Evolutionary conservation across 1,284 basidiomycete genomes (phyloP).

Genomic region (Ganoderma meredithae): DNA sequence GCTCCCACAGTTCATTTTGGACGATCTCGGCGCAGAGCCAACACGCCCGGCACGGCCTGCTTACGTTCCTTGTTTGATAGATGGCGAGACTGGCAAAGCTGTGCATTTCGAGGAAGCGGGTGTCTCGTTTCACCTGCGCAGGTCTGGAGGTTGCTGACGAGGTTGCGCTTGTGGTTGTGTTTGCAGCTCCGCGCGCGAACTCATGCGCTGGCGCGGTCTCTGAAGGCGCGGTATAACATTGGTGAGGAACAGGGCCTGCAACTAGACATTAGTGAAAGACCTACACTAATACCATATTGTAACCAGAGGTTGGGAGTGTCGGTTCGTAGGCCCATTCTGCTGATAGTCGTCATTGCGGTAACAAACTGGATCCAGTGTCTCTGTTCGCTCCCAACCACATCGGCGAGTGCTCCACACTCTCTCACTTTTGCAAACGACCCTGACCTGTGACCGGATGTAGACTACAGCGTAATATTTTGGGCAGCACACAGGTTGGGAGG

Average conservation of each 20-base stretch:
- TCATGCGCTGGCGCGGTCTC: neutral
- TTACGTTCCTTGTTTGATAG: constrained; percentile 7
- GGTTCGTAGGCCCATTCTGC: neutral
- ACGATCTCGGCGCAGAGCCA: neutral
- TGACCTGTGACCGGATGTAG: too few relatives aligned
- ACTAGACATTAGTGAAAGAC: too few relatives aligned
- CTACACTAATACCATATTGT: too few relatives aligned
- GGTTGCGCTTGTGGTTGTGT: too few relatives aligned
- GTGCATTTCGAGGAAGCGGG: neutral
- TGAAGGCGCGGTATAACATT: neutral
- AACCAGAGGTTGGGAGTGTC: neutral
- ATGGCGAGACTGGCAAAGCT: neutral
- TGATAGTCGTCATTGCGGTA: neutral
- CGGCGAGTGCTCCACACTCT: neutral
- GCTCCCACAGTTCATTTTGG: constrained; percentile 9
- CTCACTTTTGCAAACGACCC: too few relatives aligned
- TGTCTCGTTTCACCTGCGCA: neutral
- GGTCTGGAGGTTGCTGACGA: neutral
- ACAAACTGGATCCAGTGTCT: neutral
- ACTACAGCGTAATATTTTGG: neutral
- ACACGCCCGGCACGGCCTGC: neutral
- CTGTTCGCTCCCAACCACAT: neutral
- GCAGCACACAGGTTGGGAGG: neutral
- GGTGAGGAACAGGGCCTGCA: too few relatives aligned
- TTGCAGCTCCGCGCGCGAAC: neutral